Base-by-base conservation (phyloP, 805 yeast species). In the Teunomyces funiuensis region DNA sequence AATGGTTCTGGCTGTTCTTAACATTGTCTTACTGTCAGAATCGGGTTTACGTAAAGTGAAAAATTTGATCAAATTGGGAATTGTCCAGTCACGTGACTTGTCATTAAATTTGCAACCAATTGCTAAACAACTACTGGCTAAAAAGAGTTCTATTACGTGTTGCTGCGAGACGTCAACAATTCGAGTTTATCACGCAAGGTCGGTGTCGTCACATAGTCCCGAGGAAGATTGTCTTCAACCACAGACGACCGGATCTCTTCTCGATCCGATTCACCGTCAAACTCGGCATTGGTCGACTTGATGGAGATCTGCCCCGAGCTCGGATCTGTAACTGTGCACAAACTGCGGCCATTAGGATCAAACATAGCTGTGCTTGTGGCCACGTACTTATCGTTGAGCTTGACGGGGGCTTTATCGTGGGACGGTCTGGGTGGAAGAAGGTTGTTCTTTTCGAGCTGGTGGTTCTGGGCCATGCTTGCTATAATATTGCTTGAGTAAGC, bases 131-230 rank as follows among this genome's bases (percentile, higher is more conserved):
- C 14, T 18, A 28, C n/a, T 15, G 13, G 14, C 16, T 30, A n/a
- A 11, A 18, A 18, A 31, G 5, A 11, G 10, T 14, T 31, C 34
- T 31, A 31, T n/a, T 31, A 15, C 19, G 25, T 36, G 16, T 57
- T 56, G 43, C 62, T 31, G 13, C 18, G 34, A 5, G 34, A n/a
- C 10, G 34, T 67, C 50, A 74, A 53, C 41, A 74, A 44, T 15
- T 59, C 55, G 49, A 75, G 69, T 49, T 74, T 74, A 46, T 75
- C 79, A 22, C 57, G 59, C 28, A 75, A 50, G 2, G 77, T 65
- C 4, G 44, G 50, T 11, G 36, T 33, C 2, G 28, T 16, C 9
- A 37, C 27, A 5, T 39, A 36, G 14, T 36, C 25, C 19, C 25
- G 41, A 3, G 45, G 33, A 14, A 49, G 40, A 4, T 37, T 29